A percentile compares a stretch with the other conserved stretches of the same genome.
phyloP scores from a whole-genome alignment of 1,139 yeast species.

The Nakaseomyces delphensis region DNA sequence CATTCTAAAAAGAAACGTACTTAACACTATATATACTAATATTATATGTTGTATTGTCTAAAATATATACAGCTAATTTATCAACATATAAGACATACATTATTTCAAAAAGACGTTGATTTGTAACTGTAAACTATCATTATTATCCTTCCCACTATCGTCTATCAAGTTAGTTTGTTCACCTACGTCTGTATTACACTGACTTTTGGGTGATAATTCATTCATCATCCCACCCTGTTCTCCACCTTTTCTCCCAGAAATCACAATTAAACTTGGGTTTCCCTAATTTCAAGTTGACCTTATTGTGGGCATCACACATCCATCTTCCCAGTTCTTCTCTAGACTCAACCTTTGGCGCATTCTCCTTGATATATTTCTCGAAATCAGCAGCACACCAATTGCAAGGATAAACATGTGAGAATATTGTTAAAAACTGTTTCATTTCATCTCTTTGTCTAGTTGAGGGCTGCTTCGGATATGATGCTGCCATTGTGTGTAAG shows the following conservation, averaged over 20 bases:
- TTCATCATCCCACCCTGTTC: constrained; percentile 56
- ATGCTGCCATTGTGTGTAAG: constrained; percentile 83
- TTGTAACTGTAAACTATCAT: too few relatives aligned
- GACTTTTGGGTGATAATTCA: not conserved
- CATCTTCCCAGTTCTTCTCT: constrained; percentile 81
- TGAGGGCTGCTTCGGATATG: constrained; percentile 67
- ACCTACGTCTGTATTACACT: not conserved
- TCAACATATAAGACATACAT: too few relatives aligned
- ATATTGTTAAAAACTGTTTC: constrained; percentile 57
- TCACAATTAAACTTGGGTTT: constrained; percentile 80
- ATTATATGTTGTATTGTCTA: too few relatives aligned
- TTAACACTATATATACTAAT: not conserved
- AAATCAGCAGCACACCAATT: constrained; percentile 91
- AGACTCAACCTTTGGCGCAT: constrained; percentile 58
- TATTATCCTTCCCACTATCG: too few relatives aligned
- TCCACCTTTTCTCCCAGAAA: constrained; percentile 91
- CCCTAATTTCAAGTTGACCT: constrained; percentile 74
- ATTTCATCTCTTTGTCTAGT: constrained; percentile 58
- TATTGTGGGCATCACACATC: constrained; percentile 94
- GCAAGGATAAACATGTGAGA: constrained; percentile 85
- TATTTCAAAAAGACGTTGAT: too few relatives aligned
- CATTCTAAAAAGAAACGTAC: not conserved
- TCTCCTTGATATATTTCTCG: constrained; percentile 46
- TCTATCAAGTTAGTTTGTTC: too few relatives aligned
- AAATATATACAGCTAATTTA: too few relatives aligned